Conservation (phyloP, 192 early-diverging fungal species). For the Neocallimastix lanati region DNA sequence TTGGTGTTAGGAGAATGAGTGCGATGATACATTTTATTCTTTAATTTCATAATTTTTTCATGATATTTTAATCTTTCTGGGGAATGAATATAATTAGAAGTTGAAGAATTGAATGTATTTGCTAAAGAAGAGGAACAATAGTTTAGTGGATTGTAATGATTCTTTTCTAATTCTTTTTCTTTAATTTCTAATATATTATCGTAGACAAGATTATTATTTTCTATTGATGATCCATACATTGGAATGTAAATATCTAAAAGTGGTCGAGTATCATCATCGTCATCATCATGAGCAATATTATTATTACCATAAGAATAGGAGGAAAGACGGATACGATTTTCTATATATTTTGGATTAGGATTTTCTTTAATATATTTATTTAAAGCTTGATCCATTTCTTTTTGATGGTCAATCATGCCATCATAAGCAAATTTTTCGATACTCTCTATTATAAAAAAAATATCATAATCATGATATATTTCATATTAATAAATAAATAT, state of each 20-base stretch:
- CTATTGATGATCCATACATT: too few relatives aligned
- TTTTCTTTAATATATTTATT: background rate
- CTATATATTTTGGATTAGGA: background rate
- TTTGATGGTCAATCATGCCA: background rate
- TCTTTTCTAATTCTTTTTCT: background rate
- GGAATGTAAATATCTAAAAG: too few relatives aligned
- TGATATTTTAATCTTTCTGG: background rate
- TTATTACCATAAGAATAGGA: background rate
- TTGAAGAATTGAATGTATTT: background rate
- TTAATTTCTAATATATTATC: background rate
- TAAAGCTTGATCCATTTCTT: background rate
- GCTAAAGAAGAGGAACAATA: background rate
- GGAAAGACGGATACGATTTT: background rate
- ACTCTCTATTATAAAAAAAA: background rate
- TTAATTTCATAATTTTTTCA: background rate
- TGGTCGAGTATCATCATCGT: too few relatives aligned
- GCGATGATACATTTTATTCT: too few relatives aligned
- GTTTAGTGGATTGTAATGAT: background rate
- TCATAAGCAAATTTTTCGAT: background rate
- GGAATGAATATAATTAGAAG: background rate
- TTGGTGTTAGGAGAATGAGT: too few relatives aligned
- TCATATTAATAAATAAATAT: too few relatives aligned
- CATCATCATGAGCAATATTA: too few relatives aligned
- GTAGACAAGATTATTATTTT: background rate
- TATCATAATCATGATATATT: too few relatives aligned